phyloP scores from a whole-genome alignment of 1,284 basidiomycete species.

The Cryptococcus floricola region DNA sequence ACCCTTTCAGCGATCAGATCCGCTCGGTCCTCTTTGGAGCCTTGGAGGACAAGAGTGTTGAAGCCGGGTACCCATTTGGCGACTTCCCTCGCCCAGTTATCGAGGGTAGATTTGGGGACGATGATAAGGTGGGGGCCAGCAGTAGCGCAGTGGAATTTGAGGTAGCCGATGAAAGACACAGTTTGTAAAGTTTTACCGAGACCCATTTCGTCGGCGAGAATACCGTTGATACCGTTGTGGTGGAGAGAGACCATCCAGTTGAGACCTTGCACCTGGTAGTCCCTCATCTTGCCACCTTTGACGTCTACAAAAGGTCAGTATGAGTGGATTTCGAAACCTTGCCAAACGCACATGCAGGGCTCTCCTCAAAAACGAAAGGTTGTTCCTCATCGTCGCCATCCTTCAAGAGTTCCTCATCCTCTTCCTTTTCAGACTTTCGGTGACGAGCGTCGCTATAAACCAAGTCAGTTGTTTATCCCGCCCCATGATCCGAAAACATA shows the following conservation, averaged over 20 bases:
- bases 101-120: slow-evolving; percentile 94
- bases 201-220: slow-evolving; percentile 94
- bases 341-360: slow-evolving; percentile 70
- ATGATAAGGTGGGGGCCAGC: slow-evolving; percentile 87
- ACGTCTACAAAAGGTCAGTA: slow-evolving; percentile 58
- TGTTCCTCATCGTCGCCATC: slow-evolving; percentile 77
- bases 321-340: not conserved
- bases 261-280: slow-evolving; percentile 92
- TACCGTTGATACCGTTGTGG: slow-evolving; percentile 89
- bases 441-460: slow-evolving; percentile 65
- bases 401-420: slow-evolving; percentile 90
- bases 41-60: slow-evolving; percentile 75
- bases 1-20: slow-evolving; percentile 74
- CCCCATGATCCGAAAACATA: slow-evolving; percentile 48
- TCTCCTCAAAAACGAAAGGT: slow-evolving; percentile 87
- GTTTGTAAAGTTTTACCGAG: slow-evolving; percentile 98
- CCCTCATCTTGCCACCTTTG: slow-evolving; percentile 79
- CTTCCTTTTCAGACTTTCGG: slow-evolving; percentile 95
- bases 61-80: slow-evolving; percentile 88
- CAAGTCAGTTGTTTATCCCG: not conserved
- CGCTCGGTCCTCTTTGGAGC: slow-evolving; percentile 83
- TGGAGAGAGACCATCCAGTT: slow-evolving; percentile 96
- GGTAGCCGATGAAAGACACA: slow-evolving; percentile 93
- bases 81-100: slow-evolving; percentile 96
- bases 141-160: slow-evolving; percentile 76